Percentiles rank a stretch among this genome's conserved stretches.
Conservation (phyloP, 139 green algal genomes). For the Coccomyxa sp. region DNA sequence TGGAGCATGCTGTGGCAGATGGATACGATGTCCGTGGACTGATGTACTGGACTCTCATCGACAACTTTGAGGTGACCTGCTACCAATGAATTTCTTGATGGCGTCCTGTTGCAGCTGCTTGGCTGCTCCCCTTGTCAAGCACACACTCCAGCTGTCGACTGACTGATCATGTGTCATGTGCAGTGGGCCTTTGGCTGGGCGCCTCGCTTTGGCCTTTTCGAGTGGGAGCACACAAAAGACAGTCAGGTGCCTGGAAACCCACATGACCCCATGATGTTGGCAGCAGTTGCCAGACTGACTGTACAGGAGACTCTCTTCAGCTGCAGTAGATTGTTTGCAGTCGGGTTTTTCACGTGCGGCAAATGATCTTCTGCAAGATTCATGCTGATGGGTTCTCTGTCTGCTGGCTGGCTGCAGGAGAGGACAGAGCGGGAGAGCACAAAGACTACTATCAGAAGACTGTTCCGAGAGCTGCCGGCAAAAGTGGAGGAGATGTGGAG, state of each 20-base stretch:
- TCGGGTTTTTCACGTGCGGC: too few relatives aligned
- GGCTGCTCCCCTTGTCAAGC: too few relatives aligned
- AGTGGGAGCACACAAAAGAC: background rate
- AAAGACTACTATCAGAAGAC: background rate
- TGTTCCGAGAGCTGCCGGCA: background rate
- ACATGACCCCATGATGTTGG: background rate
- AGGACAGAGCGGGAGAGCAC: background rate
- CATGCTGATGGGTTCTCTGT: background rate
- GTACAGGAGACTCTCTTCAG: background rate
- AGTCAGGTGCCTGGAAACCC: background rate
- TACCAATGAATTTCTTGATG: background rate
- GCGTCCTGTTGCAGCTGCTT: too few relatives aligned
- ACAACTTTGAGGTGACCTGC: constrained; percentile 11
- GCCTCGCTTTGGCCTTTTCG: background rate
- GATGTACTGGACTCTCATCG: constrained; percentile 16
- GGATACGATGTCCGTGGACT: constrained; percentile 9
- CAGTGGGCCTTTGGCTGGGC: constrained; percentile 6
- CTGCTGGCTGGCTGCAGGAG: background rate
- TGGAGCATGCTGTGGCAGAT: constrained; percentile 10
- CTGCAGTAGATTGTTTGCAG: background rate
- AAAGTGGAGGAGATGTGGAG: background rate
- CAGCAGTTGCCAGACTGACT: background rate
- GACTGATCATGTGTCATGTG: background rate
- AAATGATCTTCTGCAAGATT: background rate
- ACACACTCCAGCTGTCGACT: too few relatives aligned